A percentile compares a stretch with the other conserved stretches of the same genome.
These are phyloP conservation scores for Xylaria longipes DNA, from an alignment of 495 filamentous ascomycete species.

Conservation along the genomic window DNA sequence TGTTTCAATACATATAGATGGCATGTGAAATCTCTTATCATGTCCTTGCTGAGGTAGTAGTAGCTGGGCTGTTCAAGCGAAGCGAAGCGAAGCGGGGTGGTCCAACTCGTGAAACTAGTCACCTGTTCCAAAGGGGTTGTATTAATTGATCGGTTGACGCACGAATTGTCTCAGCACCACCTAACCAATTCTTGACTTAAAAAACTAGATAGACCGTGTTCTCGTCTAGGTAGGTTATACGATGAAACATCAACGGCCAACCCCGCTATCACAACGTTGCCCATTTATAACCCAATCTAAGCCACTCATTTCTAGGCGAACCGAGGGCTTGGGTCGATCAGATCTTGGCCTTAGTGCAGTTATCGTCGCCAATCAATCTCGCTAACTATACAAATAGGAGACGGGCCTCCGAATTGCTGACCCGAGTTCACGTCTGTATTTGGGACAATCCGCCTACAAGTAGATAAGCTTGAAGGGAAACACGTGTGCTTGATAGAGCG, in stretches of 20 bases:
- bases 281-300: not conserved
- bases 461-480: not conserved
- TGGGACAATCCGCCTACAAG: not conserved
- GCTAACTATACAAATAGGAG: not conserved
- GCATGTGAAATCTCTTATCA: not conserved
- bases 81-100: not conserved
- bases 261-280: slow-evolving; percentile 6
- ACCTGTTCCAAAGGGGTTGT: not conserved
- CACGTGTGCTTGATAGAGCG: not conserved
- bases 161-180: slow-evolving; percentile 6
- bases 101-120: not conserved
- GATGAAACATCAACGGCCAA: slow-evolving; percentile 1
- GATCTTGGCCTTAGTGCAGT: not conserved
- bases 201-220: not conserved
- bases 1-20: not conserved
- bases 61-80: not conserved
- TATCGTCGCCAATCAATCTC: slow-evolving; percentile 1
- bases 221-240: not conserved
- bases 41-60: not conserved
- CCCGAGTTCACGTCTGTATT: not conserved
- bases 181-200: not conserved
- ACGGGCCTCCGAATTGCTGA: not conserved
- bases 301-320: not conserved
- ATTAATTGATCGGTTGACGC: slow-evolving; percentile 1
- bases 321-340: slow-evolving; percentile 17